These are phyloP conservation scores for Cryptococcus hybrid DNA, from an alignment of 1,284 basidiomycete genomes.

Conservation along the genomic window DNA sequence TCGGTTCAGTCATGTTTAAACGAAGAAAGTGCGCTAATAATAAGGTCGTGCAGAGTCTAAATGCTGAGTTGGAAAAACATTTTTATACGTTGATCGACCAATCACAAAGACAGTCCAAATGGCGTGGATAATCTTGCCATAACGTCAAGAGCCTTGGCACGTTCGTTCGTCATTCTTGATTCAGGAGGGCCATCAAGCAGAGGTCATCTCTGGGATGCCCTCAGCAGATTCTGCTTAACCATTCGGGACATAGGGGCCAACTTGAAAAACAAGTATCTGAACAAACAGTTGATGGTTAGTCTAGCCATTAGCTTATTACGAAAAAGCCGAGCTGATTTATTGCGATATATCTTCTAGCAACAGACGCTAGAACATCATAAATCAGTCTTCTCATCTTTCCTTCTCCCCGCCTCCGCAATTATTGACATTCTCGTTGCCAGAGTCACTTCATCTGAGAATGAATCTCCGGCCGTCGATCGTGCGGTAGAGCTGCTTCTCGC, in stretches of 20 bases:
- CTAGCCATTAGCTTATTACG: no score
- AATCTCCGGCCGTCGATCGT: constrained; percentile 1
- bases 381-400: constrained; percentile 22
- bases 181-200: neutral
- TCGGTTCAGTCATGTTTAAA: neutral
- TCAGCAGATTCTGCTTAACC: no score
- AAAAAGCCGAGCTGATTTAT: no score
- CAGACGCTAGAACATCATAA: constrained; percentile 15
- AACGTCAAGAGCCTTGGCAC: neutral
- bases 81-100: neutral
- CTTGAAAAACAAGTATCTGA: no score
- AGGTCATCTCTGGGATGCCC: no score
- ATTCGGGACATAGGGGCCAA: no score
- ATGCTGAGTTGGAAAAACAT: neutral
- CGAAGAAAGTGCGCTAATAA: neutral
- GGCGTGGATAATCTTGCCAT: no score
- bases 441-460: neutral
- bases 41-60: neutral
- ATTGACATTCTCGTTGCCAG: constrained; percentile 20
- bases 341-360: no score
- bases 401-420: constrained; percentile 17
- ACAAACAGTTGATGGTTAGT: no score
- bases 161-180: neutral
- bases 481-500: constrained; percentile 18
- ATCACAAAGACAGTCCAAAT: no score